These are phyloP conservation scores for Parasitella parasitica DNA, from an alignment of 371 early-diverging fungal genomes.

Conservation along the genomic window DNA sequence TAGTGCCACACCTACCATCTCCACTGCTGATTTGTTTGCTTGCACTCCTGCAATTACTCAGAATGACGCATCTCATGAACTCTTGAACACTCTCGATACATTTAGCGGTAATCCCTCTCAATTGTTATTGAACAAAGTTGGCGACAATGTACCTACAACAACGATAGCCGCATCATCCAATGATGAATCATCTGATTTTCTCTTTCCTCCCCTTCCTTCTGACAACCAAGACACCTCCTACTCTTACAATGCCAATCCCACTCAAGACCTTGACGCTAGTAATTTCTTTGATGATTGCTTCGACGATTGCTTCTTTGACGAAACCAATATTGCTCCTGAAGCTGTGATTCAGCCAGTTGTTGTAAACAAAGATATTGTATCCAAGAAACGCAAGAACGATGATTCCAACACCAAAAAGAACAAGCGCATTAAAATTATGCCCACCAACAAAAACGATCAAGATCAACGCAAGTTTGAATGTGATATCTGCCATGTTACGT, in stretches of 20 bases:
- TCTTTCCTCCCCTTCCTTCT: conserved; percentile 39
- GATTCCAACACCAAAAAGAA: conserved; percentile 1
- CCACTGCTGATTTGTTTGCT: not conserved
- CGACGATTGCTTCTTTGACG: not conserved
- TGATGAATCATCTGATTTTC: conserved; percentile 18
- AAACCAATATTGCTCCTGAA: not conserved
- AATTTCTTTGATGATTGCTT: conserved; percentile 13
- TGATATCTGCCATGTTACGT: conserved; percentile 54
- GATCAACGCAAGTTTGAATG: conserved; percentile 44
- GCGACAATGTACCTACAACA: not conserved
- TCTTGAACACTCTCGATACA: not conserved
- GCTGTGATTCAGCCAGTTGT: not conserved
- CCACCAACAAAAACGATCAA: not conserved
- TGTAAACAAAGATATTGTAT: not conserved
- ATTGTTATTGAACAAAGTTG: conserved; percentile 18
- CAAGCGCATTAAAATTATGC: not conserved
- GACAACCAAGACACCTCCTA: conserved; percentile 9
- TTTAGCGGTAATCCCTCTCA: conserved; percentile 23
- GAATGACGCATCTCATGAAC: not conserved
- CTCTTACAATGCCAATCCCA: not conserved
- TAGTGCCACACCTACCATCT: not conserved
- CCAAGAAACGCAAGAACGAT: conserved; percentile 13
- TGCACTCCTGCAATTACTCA: not conserved
- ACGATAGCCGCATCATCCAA: not conserved
- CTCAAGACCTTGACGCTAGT: not conserved